Evolutionary conservation across 768 basidiomycete species (phyloP), one percentile per base, ranked within the genome.

Genomic region (Kwoniella dendrophila): DNA sequence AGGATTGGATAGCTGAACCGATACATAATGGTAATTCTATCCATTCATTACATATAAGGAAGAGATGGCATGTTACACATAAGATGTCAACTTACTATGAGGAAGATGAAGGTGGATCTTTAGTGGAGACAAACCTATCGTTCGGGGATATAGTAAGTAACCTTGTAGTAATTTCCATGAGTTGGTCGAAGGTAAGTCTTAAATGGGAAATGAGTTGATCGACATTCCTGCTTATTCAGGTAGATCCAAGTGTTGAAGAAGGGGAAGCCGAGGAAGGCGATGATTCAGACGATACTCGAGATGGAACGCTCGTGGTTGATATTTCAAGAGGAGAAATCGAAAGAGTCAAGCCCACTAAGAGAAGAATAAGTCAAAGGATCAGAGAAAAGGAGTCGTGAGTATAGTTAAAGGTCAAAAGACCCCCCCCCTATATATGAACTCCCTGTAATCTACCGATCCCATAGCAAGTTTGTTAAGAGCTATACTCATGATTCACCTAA

Each of bases 1-100:
- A 16, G 14, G 60, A 62, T 20, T 54, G 44, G 29, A 48, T 62
- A 18, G 60, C 60, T 41, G 60, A 62, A 38, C 53, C 60, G 2
- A 32, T 36, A 8, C 24, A 55, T 20, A 47, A 48, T 33, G 60
- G 60, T 24, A 22, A 27, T 14, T 3, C 33, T 3, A 56, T 27
- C 12, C 53, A 55, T 41, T 27, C 60, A 2, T 44, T 62, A 8
- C 53, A 55, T 30, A 33, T 62, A 2, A 54, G 24, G 30, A 62
- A 55, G 27, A 20, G 34, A n/a, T 55, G 44, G 50, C 60, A 62
- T 34, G 22, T 41, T 11, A 55, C 26, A 29, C 60, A 56, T 41
- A 6, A 27, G 27, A 36, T 62, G 53, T 44, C 38, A 11, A 62
- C 60, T 16, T 33, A 26, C 20, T 61, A 45, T 24, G 20, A 54